A percentile compares a stretch with the other conserved stretches of the same genome.
phyloP scores from a whole-genome alignment of 768 basidiomycete genomes.

The Naematelia encephala region DNA sequence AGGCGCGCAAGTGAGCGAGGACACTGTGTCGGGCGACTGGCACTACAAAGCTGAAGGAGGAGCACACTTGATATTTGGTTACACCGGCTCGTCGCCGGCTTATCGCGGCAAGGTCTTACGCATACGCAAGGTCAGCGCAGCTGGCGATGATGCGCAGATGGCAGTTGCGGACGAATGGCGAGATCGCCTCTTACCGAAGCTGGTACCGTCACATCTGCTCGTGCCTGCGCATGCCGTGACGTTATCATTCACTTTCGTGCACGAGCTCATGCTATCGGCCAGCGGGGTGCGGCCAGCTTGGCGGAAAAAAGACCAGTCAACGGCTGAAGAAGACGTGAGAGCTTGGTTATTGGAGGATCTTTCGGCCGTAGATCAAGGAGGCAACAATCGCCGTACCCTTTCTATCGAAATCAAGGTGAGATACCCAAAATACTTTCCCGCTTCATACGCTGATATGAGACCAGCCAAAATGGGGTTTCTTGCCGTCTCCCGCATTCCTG shows the following conservation, averaged over 20 bases:
- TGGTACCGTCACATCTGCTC: conserved; percentile 64
- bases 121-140: conserved; percentile 61
- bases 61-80: conserved; percentile 82
- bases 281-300: neutral
- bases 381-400: conserved; percentile 46
- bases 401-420: conserved; percentile 88
- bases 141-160: conserved; percentile 45
- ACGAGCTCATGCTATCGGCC: neutral
- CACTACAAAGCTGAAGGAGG: conserved; percentile 88
- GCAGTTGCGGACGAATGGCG: conserved; percentile 60
- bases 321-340: conserved; percentile 44
- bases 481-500: conserved; percentile 62
- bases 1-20: neutral
- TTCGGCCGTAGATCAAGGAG: conserved; percentile 46
- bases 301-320: neutral
- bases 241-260: neutral
- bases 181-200: conserved; percentile 59
- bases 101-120: conserved; percentile 71
- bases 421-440: neutral
- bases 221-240: conserved; percentile 59
- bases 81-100: conserved; percentile 58
- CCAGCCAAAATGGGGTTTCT: conserved; percentile 96
- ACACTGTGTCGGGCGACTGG: conserved; percentile 56
- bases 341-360: conserved; percentile 79
- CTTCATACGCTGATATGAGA: conserved; percentile 1